phyloP scores from a whole-genome alignment of 2,329 filamentous ascomycete species.

The Mariannaea elegans region DNA sequence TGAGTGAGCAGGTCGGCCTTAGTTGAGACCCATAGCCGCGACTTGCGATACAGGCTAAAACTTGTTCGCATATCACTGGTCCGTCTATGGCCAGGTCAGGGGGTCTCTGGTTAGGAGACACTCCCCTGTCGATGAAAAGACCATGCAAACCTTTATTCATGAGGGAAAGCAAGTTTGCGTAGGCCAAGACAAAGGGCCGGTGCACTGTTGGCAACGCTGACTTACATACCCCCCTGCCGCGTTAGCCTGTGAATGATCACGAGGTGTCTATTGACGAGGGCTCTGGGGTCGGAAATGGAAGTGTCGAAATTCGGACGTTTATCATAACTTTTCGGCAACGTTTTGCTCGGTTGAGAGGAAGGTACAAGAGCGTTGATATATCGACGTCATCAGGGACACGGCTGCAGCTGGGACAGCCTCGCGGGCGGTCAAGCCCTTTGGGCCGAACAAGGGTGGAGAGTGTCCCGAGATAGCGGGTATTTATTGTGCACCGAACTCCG shows the following conservation, averaged over 20 bases:
- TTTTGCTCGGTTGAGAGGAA: not conserved
- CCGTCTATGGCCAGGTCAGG: slow-evolving; percentile 1
- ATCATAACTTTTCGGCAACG: not conserved
- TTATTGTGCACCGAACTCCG: not conserved
- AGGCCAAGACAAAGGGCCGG: slow-evolving; percentile 13
- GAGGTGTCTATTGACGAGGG: not conserved
- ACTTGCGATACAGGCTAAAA: slow-evolving; percentile 20
- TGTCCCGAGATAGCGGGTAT: not conserved
- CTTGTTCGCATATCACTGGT: slow-evolving; percentile 23
- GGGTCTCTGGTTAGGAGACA: slow-evolving; percentile 3
- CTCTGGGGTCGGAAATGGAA: not conserved
- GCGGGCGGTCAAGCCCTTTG: slow-evolving; percentile 6
- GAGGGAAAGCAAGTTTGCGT: slow-evolving; percentile 3
- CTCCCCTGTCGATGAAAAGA: slow-evolving; percentile 14
- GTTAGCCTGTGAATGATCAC: slow-evolving; percentile 12
- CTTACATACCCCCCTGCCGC: slow-evolving; percentile 16
- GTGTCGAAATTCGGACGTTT: not conserved
- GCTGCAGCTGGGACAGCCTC: slow-evolving; percentile 17
- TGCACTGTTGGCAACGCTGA: not conserved
- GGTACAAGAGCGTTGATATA: not conserved
- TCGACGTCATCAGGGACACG: not conserved
- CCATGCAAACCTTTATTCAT: not conserved
- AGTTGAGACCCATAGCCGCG: slow-evolving; percentile 10
- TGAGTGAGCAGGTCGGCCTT: slow-evolving; percentile 1
- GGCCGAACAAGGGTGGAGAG: not conserved